These are phyloP conservation scores for Piper longum DNA, from an alignment of 164 flowering plant species.

Conservation along the genomic window DNA sequence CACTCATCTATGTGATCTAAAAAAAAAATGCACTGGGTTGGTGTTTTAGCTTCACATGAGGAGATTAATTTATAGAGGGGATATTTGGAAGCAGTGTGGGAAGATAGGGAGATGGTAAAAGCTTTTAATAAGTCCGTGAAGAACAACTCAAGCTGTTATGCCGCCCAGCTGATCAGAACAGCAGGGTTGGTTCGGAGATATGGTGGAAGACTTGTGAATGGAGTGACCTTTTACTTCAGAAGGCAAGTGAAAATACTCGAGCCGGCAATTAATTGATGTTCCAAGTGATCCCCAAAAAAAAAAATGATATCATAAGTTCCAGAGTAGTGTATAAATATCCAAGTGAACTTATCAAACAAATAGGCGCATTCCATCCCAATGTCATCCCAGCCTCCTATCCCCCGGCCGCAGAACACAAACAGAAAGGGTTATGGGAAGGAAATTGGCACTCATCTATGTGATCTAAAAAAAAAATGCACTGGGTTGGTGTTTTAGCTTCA, in stretches of 20 bases:
- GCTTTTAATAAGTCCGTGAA: conserved; percentile 34
- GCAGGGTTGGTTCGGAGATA: conserved; percentile 6
- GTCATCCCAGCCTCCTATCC: conserved; percentile 9
- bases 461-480: neutral
- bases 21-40: neutral
- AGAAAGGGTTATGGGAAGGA: neutral
- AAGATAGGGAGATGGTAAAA: neutral
- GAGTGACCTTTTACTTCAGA: conserved; percentile 7
- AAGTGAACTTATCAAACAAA: too few relatives aligned
- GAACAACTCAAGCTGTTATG: neutral
- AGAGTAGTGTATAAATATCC: too few relatives aligned
- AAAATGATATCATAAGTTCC: too few relatives aligned
- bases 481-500: neutral
- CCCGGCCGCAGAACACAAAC: conserved; percentile 15
- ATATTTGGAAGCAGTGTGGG: neutral
- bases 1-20: neutral
- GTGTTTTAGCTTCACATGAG: neutral
- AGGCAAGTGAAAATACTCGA: conserved; percentile 11
- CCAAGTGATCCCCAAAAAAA: neutral
- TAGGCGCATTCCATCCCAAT: too few relatives aligned
- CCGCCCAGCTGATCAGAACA: conserved; percentile 23
- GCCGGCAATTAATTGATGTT: conserved; percentile 5
- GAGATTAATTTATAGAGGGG: neutral
- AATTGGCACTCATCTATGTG: neutral
- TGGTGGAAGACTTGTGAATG: conserved; percentile 2